These are phyloP conservation scores for Phytophthora quininea DNA, from an alignment of 352 stramenopile species.

Conservation along the genomic window DNA sequence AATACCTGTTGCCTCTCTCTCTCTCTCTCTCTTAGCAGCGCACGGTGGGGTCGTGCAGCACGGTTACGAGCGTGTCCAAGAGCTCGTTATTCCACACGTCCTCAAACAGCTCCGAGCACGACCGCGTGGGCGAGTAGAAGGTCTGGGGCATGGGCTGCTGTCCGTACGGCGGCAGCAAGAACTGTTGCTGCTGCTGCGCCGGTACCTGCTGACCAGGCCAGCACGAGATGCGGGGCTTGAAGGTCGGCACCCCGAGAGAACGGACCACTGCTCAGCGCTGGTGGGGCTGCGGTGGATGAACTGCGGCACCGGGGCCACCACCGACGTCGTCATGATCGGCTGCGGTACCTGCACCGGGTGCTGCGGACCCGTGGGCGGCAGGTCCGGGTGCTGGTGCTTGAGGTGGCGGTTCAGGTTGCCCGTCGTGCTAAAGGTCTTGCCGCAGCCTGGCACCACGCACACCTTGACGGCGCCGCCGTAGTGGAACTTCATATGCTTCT, in stretches of 20 bases:
- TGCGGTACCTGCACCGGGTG: not conserved
- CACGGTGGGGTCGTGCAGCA: constrained; percentile 43
- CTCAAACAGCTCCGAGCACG: constrained; percentile 40
- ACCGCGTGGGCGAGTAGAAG: constrained; percentile 32
- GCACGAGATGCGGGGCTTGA: constrained; percentile 26
- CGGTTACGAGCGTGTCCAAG: constrained; percentile 44
- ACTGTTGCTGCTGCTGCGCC: constrained; percentile 24
- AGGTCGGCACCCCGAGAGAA: constrained; percentile 18
- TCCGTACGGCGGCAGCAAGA: constrained; percentile 20
- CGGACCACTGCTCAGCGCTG: constrained; percentile 35
- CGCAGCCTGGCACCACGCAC: constrained; percentile 37
- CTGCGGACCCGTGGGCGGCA: not conserved
- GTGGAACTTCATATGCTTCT: constrained; percentile 45
- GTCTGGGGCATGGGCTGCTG: constrained; percentile 17
- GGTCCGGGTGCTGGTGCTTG: constrained; percentile 24
- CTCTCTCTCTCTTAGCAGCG: constrained; percentile 19
- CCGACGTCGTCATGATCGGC: not conserved
- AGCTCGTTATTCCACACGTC: constrained; percentile 54
- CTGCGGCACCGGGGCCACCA: constrained; percentile 19
- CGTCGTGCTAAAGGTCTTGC: constrained; percentile 61
- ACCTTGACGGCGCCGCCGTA: constrained; percentile 38
- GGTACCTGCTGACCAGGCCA: constrained; percentile 24
- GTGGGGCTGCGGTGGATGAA: constrained; percentile 36
- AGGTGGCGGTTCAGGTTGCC: constrained; percentile 53
- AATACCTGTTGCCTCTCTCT: constrained; percentile 12